Evolutionary conservation across 495 filamentous ascomycete species (phyloP).

Genomic region (Penicillium subrubescens): DNA sequence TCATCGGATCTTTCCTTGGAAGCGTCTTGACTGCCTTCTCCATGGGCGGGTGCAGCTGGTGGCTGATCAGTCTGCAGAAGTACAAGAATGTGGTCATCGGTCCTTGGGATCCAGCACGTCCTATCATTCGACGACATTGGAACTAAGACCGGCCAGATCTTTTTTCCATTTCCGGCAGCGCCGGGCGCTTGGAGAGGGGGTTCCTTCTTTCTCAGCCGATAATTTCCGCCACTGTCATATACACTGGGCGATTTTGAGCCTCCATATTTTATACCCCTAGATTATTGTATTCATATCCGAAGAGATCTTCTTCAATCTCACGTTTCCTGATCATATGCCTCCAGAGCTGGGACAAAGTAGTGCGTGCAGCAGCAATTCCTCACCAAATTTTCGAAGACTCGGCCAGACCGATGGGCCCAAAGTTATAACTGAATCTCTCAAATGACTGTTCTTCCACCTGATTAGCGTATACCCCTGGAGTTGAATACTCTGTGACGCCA

Average conservation of each 20-base stretch:
- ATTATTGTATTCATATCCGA: conserved; percentile 10
- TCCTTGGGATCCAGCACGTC: conserved; percentile 95
- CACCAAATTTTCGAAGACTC: background rate
- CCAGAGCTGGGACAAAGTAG: background rate
- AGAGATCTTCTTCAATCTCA: background rate
- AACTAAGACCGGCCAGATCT: conserved; percentile 39
- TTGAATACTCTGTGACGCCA: conserved; percentile 12
- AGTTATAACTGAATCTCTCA: background rate
- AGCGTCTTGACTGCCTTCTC: conserved; percentile 66
- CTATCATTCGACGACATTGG: conserved; percentile 67
- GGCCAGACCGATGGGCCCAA: background rate
- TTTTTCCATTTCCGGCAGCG: background rate
- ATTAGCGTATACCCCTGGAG: background rate
- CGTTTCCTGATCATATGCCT: background rate
- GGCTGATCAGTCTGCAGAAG: conserved; percentile 94
- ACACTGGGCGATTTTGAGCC: conserved; percentile 19
- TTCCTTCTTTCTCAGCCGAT: background rate
- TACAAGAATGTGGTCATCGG: conserved; percentile 99
- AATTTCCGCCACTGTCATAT: conserved; percentile 19
- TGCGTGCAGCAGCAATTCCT: background rate
- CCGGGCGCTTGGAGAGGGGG: too few relatives aligned
- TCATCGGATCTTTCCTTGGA: conserved; percentile 73
- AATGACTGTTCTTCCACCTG: background rate
- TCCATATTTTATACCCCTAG: conserved; percentile 34
- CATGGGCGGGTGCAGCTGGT: conserved; percentile 96